Evolutionary conservation across 2,329 filamentous ascomycete species (phyloP).

Genomic region (Stagonosporopsis tanaceti): DNA sequence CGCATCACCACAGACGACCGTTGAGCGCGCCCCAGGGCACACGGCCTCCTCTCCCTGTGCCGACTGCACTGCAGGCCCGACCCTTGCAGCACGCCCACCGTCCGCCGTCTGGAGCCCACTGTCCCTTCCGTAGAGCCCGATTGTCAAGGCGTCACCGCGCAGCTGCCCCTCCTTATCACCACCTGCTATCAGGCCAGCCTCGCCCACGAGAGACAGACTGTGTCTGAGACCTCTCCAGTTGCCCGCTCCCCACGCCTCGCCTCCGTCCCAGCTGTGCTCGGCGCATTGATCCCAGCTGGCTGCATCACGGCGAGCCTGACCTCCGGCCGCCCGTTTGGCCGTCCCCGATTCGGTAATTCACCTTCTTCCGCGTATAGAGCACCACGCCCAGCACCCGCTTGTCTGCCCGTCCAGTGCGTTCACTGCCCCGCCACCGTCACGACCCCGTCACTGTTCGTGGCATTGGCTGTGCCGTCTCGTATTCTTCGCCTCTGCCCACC

Average conservation of each 20-base stretch:
- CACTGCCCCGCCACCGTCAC: conserved; percentile 18
- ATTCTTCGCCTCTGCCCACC: conserved; percentile 34
- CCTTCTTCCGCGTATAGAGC: conserved; percentile 14
- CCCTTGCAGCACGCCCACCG: conserved; percentile 37
- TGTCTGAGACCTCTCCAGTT: conserved; percentile 29
- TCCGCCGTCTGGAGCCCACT: not conserved
- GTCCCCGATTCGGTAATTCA: conserved; percentile 31
- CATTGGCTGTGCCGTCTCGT: conserved; percentile 40
- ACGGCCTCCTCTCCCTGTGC: conserved; percentile 31
- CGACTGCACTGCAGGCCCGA: conserved; percentile 31
- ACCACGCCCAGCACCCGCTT: conserved; percentile 4
- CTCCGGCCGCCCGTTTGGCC: conserved; percentile 28
- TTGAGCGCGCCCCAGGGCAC: conserved; percentile 30
- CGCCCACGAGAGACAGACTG: conserved; percentile 38
- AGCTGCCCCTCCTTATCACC: conserved; percentile 18
- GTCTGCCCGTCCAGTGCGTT: conserved; percentile 6
- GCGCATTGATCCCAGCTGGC: conserved; percentile 22
- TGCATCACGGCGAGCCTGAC: conserved; percentile 37
- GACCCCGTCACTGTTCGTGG: conserved; percentile 15
- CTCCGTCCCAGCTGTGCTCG: conserved; percentile 32
- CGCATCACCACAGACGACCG: conserved; percentile 30
- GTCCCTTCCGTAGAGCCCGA: conserved; percentile 27
- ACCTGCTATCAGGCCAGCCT: conserved; percentile 10
- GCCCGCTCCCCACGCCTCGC: conserved; percentile 4
- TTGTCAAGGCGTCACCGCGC: conserved; percentile 21